phyloP scores from a whole-genome alignment of 768 basidiomycete species.

The Auricularia sp. region DNA sequence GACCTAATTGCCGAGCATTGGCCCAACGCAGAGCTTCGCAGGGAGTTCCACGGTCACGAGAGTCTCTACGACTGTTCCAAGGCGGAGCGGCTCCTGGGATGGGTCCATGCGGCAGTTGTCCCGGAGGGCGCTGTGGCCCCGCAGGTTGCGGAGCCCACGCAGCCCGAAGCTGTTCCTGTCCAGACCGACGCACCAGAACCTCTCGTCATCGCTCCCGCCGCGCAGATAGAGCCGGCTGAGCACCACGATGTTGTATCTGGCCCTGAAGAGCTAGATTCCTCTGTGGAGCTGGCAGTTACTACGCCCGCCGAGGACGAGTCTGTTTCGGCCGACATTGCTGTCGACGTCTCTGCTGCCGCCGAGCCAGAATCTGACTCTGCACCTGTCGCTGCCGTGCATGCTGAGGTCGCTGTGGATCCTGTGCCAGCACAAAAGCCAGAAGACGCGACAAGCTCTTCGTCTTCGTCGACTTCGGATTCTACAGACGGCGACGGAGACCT shows the following conservation, averaged over 20 bases:
- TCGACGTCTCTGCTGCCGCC: neutral
- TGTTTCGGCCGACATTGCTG: neutral
- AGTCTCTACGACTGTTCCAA: conserved; percentile 57
- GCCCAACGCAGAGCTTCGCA: conserved; percentile 38
- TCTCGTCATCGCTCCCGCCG: neutral
- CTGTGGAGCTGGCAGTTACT: neutral
- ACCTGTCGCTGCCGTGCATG: no score
- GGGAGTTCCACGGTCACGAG: conserved; percentile 23
- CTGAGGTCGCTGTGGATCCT: neutral
- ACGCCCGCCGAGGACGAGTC: neutral
- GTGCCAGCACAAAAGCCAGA: conserved; percentile 4
- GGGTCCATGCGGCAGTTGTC: conserved; percentile 34
- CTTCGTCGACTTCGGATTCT: conserved; percentile 18
- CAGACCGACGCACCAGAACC: neutral
- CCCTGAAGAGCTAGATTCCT: neutral
- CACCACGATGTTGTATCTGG: no score
- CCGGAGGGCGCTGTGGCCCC: neutral
- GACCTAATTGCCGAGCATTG: conserved; percentile 39
- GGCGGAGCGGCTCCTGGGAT: conserved; percentile 53
- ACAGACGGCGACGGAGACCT: conserved; percentile 9
- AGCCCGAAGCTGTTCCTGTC: neutral
- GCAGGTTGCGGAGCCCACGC: neutral
- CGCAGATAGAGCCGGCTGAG: no score
- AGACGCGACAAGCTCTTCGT: conserved; percentile 7
- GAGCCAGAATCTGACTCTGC: no score